Percentiles rank a stretch among this genome's conserved stretches.
Evolutionary conservation across 352 stramenopile species (phyloP).

Genomic region (Pythium brachiatum): DNA sequence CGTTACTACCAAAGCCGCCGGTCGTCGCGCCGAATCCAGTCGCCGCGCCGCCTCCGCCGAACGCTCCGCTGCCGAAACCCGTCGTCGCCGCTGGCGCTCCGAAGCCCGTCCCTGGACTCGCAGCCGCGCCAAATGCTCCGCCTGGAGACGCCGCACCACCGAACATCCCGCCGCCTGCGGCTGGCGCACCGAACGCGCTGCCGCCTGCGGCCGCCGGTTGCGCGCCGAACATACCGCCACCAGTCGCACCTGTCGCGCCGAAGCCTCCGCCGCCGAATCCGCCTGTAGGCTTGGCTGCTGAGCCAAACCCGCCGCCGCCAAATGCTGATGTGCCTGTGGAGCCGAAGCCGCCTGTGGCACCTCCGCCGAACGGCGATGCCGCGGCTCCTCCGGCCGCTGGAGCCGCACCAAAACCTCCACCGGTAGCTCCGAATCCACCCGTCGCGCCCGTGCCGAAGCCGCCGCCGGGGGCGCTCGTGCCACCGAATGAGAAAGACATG

Average conservation of each 20-base stretch:
- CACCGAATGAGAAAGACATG: conserved; percentile 28
- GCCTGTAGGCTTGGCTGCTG: conserved; percentile 19
- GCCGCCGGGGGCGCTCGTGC: conserved; percentile 12
- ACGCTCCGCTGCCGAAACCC: conserved; percentile 6
- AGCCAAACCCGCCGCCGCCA: conserved; percentile 30
- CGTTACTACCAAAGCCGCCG: conserved; percentile 29
- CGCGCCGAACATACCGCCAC: conserved; percentile 31
- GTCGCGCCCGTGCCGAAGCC: conserved; percentile 9
- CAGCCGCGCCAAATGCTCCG: conserved; percentile 1
- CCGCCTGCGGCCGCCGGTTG: conserved; percentile 22
- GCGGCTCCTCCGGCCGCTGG: conserved; percentile 35
- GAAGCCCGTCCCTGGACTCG: conserved; percentile 10
- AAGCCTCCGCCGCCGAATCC: conserved; percentile 33
- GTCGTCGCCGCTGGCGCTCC: not conserved
- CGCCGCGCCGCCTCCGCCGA: conserved; percentile 12
- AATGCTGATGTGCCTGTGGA: conserved; percentile 38
- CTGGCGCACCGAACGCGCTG: conserved; percentile 36
- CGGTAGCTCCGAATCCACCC: conserved; percentile 22
- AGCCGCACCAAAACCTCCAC: conserved; percentile 16
- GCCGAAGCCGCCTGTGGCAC: conserved; percentile 41
- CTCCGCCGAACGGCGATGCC: conserved; percentile 47
- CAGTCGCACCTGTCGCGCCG: conserved; percentile 27
- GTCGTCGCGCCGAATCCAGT: conserved; percentile 23
- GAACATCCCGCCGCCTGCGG: conserved; percentile 25
- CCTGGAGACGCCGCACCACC: not conserved